Evolutionary conservation across 305 asterid genomes (phyloP).

Genomic region (Solanum hybrid): DNA sequence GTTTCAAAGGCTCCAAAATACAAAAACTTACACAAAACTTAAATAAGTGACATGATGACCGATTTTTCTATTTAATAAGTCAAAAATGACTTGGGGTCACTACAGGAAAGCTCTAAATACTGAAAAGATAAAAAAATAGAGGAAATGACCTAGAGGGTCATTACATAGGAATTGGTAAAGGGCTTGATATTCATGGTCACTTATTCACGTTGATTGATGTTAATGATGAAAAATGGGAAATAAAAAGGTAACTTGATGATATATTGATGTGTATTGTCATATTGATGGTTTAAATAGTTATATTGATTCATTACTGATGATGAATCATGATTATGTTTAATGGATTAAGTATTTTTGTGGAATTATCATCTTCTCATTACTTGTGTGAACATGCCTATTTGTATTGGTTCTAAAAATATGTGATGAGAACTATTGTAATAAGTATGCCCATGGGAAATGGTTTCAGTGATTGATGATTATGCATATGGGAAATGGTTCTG

Average conservation of each 20-base stretch:
- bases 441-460: too few species aligned
- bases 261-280: background rate
- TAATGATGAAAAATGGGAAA: background rate
- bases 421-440: too few species aligned
- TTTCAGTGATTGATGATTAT: too few species aligned
- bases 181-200: background rate
- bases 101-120: background rate
- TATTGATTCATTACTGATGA: background rate
- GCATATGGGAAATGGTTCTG: background rate
- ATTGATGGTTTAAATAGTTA: background rate
- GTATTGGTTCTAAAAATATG: too few species aligned
- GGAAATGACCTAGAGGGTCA: background rate
- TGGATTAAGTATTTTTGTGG: too few species aligned
- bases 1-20: background rate
- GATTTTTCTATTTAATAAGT: background rate
- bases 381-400: background rate
- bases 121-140: background rate
- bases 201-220: background rate
- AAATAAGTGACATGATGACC: background rate
- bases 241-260: background rate
- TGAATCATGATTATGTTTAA: background rate
- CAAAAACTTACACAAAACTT: background rate
- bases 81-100: background rate
- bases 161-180: background rate
- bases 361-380: background rate